A percentile compares a stretch with the other conserved stretches of the same genome.
phyloP scores from a whole-genome alignment of 345 rosid genomes.

The Salix suchowensis region DNA sequence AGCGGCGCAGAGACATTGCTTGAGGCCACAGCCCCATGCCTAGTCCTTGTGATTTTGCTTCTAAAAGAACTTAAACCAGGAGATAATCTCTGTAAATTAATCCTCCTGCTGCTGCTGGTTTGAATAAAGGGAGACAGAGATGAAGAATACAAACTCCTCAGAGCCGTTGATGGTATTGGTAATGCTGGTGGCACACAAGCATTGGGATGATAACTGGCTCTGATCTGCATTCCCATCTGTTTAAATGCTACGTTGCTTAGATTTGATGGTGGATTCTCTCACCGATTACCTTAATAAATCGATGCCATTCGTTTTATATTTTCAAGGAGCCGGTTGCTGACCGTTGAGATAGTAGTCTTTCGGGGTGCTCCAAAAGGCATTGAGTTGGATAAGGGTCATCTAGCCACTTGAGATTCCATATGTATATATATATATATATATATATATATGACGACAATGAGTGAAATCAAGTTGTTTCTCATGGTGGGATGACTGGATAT shows the following conservation, averaged over 20 bases:
- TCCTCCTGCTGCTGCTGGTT: background rate
- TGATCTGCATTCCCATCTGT: background rate
- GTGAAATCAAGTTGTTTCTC: too few species aligned
- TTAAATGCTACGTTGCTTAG: background rate
- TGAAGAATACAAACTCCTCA: background rate
- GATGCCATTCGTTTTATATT: background rate
- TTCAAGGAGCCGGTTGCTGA: background rate
- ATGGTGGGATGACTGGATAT: too few species aligned
- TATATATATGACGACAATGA: too few species aligned
- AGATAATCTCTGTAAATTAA: background rate
- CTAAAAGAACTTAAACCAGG: background rate
- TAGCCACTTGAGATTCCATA: too few species aligned
- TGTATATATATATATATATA: too few species aligned
- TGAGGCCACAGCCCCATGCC: constrained; percentile 25
- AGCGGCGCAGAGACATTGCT: constrained; percentile 38
- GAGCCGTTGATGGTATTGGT: background rate
- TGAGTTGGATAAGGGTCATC: background rate
- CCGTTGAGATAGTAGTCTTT: background rate
- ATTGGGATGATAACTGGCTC: background rate
- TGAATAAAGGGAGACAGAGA: background rate
- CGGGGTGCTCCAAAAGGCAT: background rate
- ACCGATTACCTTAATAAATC: background rate
- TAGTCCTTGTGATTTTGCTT: background rate
- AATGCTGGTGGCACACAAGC: background rate
- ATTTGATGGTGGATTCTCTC: background rate